These are phyloP conservation scores for Phialemonium atrogriseum DNA, from an alignment of 2,329 filamentous ascomycete genomes.

Conservation along the genomic window DNA sequence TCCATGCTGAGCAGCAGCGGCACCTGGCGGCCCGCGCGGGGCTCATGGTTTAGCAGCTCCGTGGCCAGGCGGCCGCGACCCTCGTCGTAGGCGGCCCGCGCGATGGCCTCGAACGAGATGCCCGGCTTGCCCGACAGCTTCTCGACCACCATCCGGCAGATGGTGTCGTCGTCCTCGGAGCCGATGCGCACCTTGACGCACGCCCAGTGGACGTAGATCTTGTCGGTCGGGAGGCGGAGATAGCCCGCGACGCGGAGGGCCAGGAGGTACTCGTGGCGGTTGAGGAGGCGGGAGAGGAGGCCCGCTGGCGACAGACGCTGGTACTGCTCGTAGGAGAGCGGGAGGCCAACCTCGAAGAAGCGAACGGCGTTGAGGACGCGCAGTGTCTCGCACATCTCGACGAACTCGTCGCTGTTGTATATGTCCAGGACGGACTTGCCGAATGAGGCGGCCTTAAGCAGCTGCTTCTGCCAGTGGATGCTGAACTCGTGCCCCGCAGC, in stretches of 20 bases:
- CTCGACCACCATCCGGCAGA: constrained; percentile 79
- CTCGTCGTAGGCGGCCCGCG: constrained; percentile 87
- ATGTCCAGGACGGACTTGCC: constrained; percentile 95
- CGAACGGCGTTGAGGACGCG: constrained; percentile 88
- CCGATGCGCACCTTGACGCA: constrained; percentile 86
- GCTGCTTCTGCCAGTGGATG: constrained; percentile 85
- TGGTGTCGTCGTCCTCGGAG: constrained; percentile 76
- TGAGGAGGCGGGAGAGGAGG: constrained; percentile 77
- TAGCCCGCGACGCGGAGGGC: constrained; percentile 85
- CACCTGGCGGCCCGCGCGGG: constrained; percentile 90
- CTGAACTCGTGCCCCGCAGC: constrained; percentile 90
- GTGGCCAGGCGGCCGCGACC: constrained; percentile 84
- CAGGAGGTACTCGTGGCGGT: constrained; percentile 82
- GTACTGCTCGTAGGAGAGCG: constrained; percentile 90
- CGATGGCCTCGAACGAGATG: constrained; percentile 93
- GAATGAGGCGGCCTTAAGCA: constrained; percentile 94
- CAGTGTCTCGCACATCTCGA: constrained; percentile 93
- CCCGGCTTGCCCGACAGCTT: constrained; percentile 81
- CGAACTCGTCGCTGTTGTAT: constrained; percentile 97
- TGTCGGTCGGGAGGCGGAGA: constrained; percentile 74
- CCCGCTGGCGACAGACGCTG: constrained; percentile 82
- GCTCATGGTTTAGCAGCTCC: constrained; percentile 85
- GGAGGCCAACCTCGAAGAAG: constrained; percentile 84
- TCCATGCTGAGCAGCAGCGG: constrained; percentile 90
- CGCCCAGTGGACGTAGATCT: constrained; percentile 95